Conservation (phyloP, 202 grass and related monocot genomes). For the Setaria italica region DNA sequence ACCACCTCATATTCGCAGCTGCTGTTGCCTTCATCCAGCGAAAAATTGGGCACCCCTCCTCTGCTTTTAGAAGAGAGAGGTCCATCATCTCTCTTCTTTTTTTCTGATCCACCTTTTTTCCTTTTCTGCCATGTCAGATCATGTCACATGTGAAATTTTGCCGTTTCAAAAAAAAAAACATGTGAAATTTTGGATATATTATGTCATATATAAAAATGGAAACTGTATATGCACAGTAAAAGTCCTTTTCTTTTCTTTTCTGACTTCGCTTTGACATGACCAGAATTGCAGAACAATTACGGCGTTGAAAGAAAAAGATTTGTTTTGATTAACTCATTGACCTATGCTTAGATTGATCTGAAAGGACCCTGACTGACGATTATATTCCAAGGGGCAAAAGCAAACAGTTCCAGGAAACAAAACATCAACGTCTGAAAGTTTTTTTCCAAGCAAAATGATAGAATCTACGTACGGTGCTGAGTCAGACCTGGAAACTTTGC, state of each 20-base stretch:
- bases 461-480: slow-evolving; percentile 46
- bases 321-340: slow-evolving; percentile 16
- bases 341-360: neutral
- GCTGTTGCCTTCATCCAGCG: slow-evolving; percentile 36
- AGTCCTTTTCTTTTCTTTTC: neutral
- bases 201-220: neutral
- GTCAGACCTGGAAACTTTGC: neutral
- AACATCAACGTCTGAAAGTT: slow-evolving; percentile 30
- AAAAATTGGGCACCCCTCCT: slow-evolving; percentile 3
- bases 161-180: too few species aligned
- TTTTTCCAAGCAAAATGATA: slow-evolving; percentile 7
- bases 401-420: slow-evolving; percentile 44
- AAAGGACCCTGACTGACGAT: slow-evolving; percentile 26
- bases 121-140: neutral
- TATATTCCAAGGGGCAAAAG: slow-evolving; percentile 32
- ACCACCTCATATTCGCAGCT: neutral
- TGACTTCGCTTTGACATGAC: neutral
- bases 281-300: neutral
- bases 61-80: slow-evolving; percentile 18
- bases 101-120: neutral
- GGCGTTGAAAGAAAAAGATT: neutral
- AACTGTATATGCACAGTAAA: neutral
- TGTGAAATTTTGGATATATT: neutral
- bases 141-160: neutral
- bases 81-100: neutral